Percentiles rank a stretch among this genome's conserved stretches.
Evolutionary conservation across 2,329 filamentous ascomycete species (phyloP).

Genomic region (Aspergillus latus): DNA sequence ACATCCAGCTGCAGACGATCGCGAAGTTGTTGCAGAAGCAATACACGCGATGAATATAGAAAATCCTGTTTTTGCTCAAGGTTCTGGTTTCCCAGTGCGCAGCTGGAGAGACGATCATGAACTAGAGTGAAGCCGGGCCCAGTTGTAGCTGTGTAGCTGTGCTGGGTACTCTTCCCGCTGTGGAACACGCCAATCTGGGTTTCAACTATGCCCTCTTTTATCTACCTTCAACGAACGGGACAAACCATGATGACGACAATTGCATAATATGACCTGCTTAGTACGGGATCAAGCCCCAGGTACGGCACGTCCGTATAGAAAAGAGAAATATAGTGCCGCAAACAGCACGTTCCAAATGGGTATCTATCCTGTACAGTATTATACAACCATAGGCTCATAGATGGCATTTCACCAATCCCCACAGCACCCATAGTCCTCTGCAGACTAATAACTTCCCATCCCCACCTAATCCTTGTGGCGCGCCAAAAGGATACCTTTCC

Average conservation of each 20-base stretch:
- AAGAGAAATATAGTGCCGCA: background rate
- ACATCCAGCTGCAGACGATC: slow-evolving; percentile 70
- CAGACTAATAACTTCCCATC: background rate
- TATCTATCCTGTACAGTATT: background rate
- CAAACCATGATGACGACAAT: background rate
- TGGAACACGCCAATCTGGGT: background rate
- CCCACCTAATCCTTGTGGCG: background rate
- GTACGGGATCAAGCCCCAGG: background rate
- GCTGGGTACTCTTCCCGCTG: background rate
- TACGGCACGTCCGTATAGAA: background rate
- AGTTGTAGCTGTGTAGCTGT: background rate
- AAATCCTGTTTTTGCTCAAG: background rate
- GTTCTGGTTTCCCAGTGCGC: background rate
- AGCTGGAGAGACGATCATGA: background rate
- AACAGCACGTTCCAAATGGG: background rate
- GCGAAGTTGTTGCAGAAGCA: slow-evolving; percentile 68
- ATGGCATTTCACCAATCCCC: background rate
- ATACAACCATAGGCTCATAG: background rate
- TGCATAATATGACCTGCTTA: background rate
- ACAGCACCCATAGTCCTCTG: background rate
- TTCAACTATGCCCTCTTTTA: background rate
- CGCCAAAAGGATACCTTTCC: background rate
- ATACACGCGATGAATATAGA: slow-evolving; percentile 55
- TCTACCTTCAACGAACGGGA: background rate
- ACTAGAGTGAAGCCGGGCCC: background rate